These are phyloP conservation scores for Chaetomiaceae sp. DNA, from an alignment of 2,329 filamentous ascomycete species.

Conservation along the genomic window DNA sequence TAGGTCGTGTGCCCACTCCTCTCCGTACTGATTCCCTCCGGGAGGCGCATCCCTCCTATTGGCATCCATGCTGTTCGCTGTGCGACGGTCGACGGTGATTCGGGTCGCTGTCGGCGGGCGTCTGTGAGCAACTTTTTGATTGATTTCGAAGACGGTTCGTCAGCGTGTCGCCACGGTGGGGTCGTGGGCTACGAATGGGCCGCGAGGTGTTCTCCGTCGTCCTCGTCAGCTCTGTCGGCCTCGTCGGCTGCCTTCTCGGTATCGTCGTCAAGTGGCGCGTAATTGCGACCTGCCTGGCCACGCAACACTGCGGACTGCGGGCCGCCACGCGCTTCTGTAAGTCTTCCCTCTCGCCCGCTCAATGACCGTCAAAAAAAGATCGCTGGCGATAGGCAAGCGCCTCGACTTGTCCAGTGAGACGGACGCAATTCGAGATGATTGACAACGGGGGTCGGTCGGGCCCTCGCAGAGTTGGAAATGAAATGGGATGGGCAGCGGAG, in stretches of 20 bases:
- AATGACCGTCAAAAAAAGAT: neutral
- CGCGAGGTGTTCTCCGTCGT: slow-evolving; percentile 10
- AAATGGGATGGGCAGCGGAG: slow-evolving; percentile 7
- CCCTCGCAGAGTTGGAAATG: slow-evolving; percentile 1
- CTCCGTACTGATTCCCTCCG: slow-evolving; percentile 49
- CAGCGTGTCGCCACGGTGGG: neutral
- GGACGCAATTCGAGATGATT: slow-evolving; percentile 17
- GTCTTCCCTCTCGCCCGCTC: slow-evolving; percentile 1
- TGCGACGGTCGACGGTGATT: neutral
- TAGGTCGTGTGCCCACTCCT: slow-evolving; percentile 73
- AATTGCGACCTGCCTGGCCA: slow-evolving; percentile 20
- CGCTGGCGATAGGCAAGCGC: slow-evolving; percentile 16
- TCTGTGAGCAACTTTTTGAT: neutral
- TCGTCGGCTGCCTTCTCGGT: neutral
- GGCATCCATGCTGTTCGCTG: slow-evolving; percentile 28
- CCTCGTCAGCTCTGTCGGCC: slow-evolving; percentile 6
- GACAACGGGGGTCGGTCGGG: slow-evolving; percentile 5
- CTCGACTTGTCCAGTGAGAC: slow-evolving; percentile 14
- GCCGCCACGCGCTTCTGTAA: neutral
- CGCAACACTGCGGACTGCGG: slow-evolving; percentile 15
- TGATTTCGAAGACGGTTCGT: neutral
- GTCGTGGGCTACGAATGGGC: too few relatives aligned
- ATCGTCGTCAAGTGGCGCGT: slow-evolving; percentile 17
- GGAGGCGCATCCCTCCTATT: slow-evolving; percentile 22
- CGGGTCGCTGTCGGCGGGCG: neutral